phyloP scores from a whole-genome alignment of 441 rosid genomes.

The Bruguiera hainesii region DNA sequence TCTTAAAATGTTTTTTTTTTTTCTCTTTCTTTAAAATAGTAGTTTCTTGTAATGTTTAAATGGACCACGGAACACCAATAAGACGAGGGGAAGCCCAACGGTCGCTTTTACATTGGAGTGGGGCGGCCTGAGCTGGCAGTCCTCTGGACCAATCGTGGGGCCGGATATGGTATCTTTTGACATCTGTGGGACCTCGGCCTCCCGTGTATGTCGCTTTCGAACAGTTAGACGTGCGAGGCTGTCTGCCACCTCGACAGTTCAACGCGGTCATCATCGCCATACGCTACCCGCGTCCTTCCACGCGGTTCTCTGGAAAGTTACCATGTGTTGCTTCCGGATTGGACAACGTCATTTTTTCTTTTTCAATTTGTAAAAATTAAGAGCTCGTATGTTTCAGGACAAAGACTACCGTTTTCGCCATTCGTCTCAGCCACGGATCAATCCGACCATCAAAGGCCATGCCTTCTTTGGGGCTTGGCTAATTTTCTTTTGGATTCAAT shows the following conservation, averaged over 20 bases:
- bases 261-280: conserved; percentile 15
- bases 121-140: conserved; percentile 34
- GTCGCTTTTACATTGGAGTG: conserved; percentile 25
- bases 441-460: too few species aligned
- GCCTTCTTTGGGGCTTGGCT: too few species aligned
- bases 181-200: conserved; percentile 5
- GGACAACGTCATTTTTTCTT: not conserved
- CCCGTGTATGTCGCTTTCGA: conserved; percentile 16
- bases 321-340: conserved; percentile 20
- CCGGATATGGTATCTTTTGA: too few species aligned
- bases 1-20: too few species aligned
- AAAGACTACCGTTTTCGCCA: too few species aligned
- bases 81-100: conserved; percentile 19
- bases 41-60: too few species aligned
- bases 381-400: too few species aligned
- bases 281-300: not conserved
- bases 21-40: too few species aligned
- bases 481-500: too few species aligned
- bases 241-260: conserved; percentile 30
- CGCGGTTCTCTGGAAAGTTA: not conserved
- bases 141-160: not conserved
- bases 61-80: too few species aligned
- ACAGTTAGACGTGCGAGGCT: conserved; percentile 26
- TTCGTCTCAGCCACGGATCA: too few species aligned
- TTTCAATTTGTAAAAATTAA: too few species aligned